Conservation (phyloP, 2,329 filamentous ascomycete species). For the Dactylellina parvicollis region DNA sequence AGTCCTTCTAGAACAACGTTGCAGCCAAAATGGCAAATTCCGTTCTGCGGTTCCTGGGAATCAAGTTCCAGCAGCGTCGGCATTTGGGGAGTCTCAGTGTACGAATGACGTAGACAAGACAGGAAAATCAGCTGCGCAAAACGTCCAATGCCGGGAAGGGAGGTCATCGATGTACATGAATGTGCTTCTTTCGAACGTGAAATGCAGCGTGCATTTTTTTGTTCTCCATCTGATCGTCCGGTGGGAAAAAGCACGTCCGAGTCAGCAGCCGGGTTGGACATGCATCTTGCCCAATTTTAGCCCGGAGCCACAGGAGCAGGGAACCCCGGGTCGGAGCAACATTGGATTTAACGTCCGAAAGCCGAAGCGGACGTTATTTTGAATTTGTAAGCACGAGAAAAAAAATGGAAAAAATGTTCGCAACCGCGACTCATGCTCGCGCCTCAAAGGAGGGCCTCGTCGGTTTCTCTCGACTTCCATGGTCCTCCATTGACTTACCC, state of each 20-base stretch:
- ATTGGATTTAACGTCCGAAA: constrained; percentile 54
- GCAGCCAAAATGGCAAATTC: constrained; percentile 35
- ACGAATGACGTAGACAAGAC: constrained; percentile 32
- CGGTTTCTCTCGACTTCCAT: constrained; percentile 42
- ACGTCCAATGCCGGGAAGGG: background rate
- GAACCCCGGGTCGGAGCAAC: constrained; percentile 49
- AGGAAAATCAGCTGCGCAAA: background rate
- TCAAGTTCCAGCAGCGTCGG: too few relatives aligned
- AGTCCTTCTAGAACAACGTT: constrained; percentile 43
- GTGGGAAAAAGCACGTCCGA: constrained; percentile 11
- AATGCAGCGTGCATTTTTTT: too few relatives aligned
- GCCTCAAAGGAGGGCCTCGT: background rate
- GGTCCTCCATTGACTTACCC: constrained; percentile 41
- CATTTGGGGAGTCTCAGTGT: background rate
- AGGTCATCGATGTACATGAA: too few relatives aligned
- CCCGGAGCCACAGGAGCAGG: constrained; percentile 12
- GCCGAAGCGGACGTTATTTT: constrained; percentile 45
- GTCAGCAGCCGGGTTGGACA: constrained; percentile 28
- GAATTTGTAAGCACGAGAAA: constrained; percentile 49
- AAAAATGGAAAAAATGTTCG: background rate
- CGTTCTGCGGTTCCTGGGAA: constrained; percentile 37
- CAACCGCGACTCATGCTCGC: constrained; percentile 23
- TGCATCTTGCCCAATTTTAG: constrained; percentile 11
- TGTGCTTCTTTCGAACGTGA: too few relatives aligned
- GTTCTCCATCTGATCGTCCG: background rate